Evolutionary conservation across 179 eudicot species (phyloP), one percentile per base, ranked within the genome.

Genomic region (Sideroxylon spinosum): DNA sequence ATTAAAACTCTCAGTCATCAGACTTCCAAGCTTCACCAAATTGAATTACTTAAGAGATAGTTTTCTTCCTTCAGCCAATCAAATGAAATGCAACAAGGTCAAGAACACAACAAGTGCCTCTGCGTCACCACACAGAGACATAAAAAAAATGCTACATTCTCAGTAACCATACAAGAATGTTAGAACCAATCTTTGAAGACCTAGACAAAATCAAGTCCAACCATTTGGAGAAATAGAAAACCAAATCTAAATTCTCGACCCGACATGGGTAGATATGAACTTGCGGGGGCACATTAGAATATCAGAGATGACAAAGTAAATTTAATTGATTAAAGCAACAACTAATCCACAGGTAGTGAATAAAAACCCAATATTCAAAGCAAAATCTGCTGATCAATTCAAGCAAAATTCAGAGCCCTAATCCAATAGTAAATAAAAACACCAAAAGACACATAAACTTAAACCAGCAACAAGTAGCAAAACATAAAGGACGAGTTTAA

Each of bases 301-400:
- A 71, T 12, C 2, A 9, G 12, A 69, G 25, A 22, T 37, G 50
- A 50, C 17, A 14, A 1, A 59, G 63, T 59, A 20, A 6, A 59
- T 2, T 22, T 49, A 11, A 50, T 17, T 53, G 48, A 72, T 28
- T 26, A 55, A 25, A 53, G 46, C 11, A 52, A 23, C 20, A 25
- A 53, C 46, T 26, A 72, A 55, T 73, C 9, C 76, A 55, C 10
- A 4, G 49, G 14, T 12, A 32, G 26, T 0, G 20, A 26, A 73
- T 14, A 20, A 71, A 50, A 14, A 28, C 74, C 61, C 74, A 50
- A 73, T 55, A 73, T 56, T 26, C 64, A 53, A 26, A 56, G 16
- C 76, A 73, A 73, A 28, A 56, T 56, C 49, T 22, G 23, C 63
- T 56, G 19, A 71, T 52, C 23, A 55, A 61, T 71, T 71, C 0